Percentiles rank a stretch among this genome's conserved stretches.
Conservation (phyloP, 371 early-diverging fungal genomes). For the Apophysomyces ossiformis region DNA sequence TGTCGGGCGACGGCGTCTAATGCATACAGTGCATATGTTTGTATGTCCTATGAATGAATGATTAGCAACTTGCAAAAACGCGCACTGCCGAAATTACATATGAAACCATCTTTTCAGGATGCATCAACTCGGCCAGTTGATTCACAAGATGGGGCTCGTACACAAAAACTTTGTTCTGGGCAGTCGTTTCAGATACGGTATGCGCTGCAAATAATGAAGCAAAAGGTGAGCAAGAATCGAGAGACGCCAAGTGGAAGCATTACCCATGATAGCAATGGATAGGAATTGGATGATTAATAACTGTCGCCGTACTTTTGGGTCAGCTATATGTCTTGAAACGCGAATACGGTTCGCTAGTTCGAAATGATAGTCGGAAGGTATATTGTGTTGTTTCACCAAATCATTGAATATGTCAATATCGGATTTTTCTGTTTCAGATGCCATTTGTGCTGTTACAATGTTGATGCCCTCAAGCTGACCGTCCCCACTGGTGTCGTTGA, state of each 20-base stretch:
- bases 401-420: slow-evolving; percentile 52
- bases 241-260: background rate
- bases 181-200: slow-evolving; percentile 69
- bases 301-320: slow-evolving; percentile 52
- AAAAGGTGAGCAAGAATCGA: background rate
- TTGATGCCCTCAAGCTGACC: slow-evolving; percentile 34
- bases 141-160: slow-evolving; percentile 86
- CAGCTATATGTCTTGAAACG: slow-evolving; percentile 65
- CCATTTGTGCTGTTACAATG: slow-evolving; percentile 28
- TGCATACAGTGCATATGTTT: slow-evolving; percentile 79
- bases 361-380: slow-evolving; percentile 80
- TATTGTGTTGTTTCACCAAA: slow-evolving; percentile 60
- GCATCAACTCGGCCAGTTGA: slow-evolving; percentile 77
- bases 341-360: slow-evolving; percentile 81
- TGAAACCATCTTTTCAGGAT: slow-evolving; percentile 69
- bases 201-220: slow-evolving; percentile 40
- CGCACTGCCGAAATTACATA: slow-evolving; percentile 33
- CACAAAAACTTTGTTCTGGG: slow-evolving; percentile 76
- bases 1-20: slow-evolving; percentile 85
- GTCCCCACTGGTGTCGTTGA: slow-evolving; percentile 7
- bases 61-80: background rate
- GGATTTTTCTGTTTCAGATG: slow-evolving; percentile 21
- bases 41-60: slow-evolving; percentile 55
- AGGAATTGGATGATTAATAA: slow-evolving; percentile 77
- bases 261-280: slow-evolving; percentile 79